Evolutionary conservation across 345 rosid genomes (phyloP), one percentile per base, ranked within the genome.

Genomic region (Citrus inodora): DNA sequence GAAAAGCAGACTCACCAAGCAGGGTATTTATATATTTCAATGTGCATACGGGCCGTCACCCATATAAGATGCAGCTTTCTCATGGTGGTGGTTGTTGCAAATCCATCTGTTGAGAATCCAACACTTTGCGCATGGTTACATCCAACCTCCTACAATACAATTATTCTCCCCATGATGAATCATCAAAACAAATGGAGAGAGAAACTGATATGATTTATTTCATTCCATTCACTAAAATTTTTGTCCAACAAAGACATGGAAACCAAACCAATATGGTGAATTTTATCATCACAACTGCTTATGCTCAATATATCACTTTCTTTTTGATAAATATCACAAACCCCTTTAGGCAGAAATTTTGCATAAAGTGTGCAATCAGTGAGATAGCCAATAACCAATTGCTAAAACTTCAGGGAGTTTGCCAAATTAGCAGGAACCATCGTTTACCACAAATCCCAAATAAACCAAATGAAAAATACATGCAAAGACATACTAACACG

Each of bases 31-130:
- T 91, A 92, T 51, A 96, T 87, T 84, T 96, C 99, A 63, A 94
- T 92, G 80, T 96, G 99, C 98, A 96, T 94, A 66, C 99, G 92
- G 69, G 95, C 95, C 59, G 97, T 94, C n/a, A 96, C 99, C 99
- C 99, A 96, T 62, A 96, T 94, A 76, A 96, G 99, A 86, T 92
- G 93, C 88, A 96, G n/a, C 81, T 96, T 90, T 78, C 95, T 85
- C 99, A 96, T 96, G 7, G 92, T 92, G 51, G 63, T 81, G 60
- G 95, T 96, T 2, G 98, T 96, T 4, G 92, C 97, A 78, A 96
- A 92, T 30, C 99, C 98, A 85, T 92, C 98, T 0, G 97, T 94
- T 4, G 98, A 96, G 83, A 89, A 96, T 67, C 99, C 99, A 83
- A 92, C 87, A 78, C 87, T 85, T 82, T 96, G 98, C 74, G 86